Percentiles rank a stretch among this genome's conserved stretches.
Conservation (phyloP, 352 stramenopile species). For the Globisporangium iwayamae region DNA sequence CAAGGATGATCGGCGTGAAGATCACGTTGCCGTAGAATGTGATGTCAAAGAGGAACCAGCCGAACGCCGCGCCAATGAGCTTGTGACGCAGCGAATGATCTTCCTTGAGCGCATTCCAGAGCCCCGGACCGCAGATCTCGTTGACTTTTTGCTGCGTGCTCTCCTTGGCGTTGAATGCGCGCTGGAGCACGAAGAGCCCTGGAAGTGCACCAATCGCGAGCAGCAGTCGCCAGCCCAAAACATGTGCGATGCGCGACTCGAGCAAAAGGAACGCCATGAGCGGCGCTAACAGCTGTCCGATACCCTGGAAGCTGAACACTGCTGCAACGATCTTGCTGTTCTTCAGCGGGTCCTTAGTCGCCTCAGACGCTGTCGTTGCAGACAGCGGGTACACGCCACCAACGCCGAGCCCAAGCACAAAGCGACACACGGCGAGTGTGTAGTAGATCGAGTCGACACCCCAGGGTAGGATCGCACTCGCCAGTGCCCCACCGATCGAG, state of each 20-base stretch:
- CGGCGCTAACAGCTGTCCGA: slow-evolving; percentile 13
- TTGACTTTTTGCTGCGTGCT: slow-evolving; percentile 50
- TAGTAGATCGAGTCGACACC: slow-evolving; percentile 53
- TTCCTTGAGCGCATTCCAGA: slow-evolving; percentile 19
- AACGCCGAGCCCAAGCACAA: slow-evolving; percentile 73
- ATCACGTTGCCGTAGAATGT: slow-evolving; percentile 89
- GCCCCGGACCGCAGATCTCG: slow-evolving; percentile 17
- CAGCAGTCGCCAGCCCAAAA: slow-evolving; percentile 10
- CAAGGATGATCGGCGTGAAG: slow-evolving; percentile 81
- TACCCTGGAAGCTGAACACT: slow-evolving; percentile 18
- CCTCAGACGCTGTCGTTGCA: slow-evolving; percentile 45
- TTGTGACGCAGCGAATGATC: slow-evolving; percentile 40
- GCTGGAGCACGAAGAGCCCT: slow-evolving; percentile 11
- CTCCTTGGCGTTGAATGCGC: slow-evolving; percentile 48
- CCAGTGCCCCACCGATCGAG: slow-evolving; percentile 51
- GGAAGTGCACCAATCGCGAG: slow-evolving; percentile 8
- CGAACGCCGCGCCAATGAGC: slow-evolving; percentile 73
- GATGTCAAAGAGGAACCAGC: slow-evolving; percentile 93
- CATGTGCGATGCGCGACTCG: slow-evolving; percentile 9
- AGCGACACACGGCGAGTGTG: slow-evolving; percentile 58
- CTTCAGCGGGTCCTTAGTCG: slow-evolving; percentile 23
- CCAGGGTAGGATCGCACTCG: slow-evolving; percentile 61
- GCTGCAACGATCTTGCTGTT: slow-evolving; percentile 57
- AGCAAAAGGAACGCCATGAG: slow-evolving; percentile 11
- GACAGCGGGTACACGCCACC: slow-evolving; percentile 83